A percentile compares a stretch with the other conserved stretches of the same genome.
Evolutionary conservation across 108 stramenopile species (phyloP).

Genomic region (Fistulifera pelliculosa): DNA sequence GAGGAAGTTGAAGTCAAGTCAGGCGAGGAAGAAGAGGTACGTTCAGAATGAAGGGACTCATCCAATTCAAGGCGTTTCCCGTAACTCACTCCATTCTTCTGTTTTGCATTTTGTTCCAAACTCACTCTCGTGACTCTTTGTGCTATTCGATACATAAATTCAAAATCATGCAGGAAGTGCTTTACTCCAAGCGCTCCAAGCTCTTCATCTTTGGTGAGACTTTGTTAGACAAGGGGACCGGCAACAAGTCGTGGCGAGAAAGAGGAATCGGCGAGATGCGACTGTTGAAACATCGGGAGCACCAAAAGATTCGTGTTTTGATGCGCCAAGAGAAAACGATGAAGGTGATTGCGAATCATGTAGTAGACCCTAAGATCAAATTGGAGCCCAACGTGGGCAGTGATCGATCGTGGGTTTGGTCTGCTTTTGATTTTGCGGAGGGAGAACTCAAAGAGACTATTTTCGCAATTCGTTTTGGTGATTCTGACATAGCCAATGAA

Average conservation of each 20-base stretch:
- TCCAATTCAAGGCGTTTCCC: neutral
- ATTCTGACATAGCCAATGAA: conserved; percentile 83
- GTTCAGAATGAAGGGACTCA: conserved; percentile 2
- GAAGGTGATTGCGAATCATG: conserved; percentile 98
- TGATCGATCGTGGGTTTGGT: conserved; percentile 98
- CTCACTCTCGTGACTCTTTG: neutral
- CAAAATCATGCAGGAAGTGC: conserved; percentile 31
- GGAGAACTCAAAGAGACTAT: conserved; percentile 91
- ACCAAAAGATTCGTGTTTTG: conserved; percentile 80
- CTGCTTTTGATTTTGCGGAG: conserved; percentile 94
- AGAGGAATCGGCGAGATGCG: conserved; percentile 95
- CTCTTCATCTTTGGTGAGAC: conserved; percentile 96
- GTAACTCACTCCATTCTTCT: neutral
- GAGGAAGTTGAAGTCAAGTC: conserved; percentile 97
- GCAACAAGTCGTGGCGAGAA: conserved; percentile 96
- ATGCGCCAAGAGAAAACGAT: conserved; percentile 99
- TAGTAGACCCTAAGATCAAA: conserved; percentile 91
- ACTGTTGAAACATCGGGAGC: conserved; percentile 92
- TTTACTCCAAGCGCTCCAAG: conserved; percentile 80
- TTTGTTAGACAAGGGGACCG: conserved; percentile 93
- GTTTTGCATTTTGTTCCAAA: neutral
- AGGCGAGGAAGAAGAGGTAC: conserved; percentile 96
- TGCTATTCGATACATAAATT: too few relatives aligned
- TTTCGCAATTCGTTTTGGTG: conserved; percentile 92
- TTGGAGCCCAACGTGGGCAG: conserved; percentile 91